These are phyloP conservation scores for Metarhizium guizhouense DNA, from an alignment of 2,329 filamentous ascomycete species.

Conservation along the genomic window DNA sequence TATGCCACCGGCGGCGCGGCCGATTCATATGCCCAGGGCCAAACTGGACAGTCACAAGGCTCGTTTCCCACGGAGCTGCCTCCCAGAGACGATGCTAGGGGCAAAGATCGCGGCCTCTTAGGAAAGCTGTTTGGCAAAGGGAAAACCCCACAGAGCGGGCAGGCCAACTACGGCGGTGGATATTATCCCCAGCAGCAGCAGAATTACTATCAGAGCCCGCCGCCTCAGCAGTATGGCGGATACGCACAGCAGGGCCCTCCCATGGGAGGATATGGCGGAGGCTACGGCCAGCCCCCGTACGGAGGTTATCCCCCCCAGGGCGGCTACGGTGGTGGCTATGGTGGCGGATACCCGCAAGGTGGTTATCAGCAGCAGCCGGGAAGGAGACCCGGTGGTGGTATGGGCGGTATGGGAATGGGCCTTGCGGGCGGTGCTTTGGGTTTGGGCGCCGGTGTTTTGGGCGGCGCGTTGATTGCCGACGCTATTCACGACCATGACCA, in stretches of 20 bases:
- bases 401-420: constrained; percentile 43
- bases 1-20: constrained; percentile 17
- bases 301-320: constrained; percentile 23
- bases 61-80: constrained; percentile 32
- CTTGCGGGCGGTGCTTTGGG: constrained; percentile 67
- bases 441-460: constrained; percentile 71
- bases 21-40: constrained; percentile 17
- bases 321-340: constrained; percentile 6
- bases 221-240: constrained; percentile 8
- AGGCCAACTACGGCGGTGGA: constrained; percentile 16
- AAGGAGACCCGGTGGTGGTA: constrained; percentile 26
- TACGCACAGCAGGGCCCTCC: constrained; percentile 5
- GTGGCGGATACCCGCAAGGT: constrained; percentile 11
- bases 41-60: constrained; percentile 14
- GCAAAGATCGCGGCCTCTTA: constrained; percentile 33
- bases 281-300: constrained; percentile 9
- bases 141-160: constrained; percentile 20
- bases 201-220: constrained; percentile 18
- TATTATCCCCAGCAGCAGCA: constrained; percentile 11
- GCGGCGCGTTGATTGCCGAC: constrained; percentile 63
- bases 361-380: constrained; percentile 26
- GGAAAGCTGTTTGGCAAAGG: constrained; percentile 44
- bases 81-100: constrained; percentile 29
- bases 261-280: constrained; percentile 4
- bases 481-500: constrained; percentile 56